Evolutionary conservation across 768 basidiomycete genomes (phyloP).

Genomic region (Cystofilobasidium macerans): DNA sequence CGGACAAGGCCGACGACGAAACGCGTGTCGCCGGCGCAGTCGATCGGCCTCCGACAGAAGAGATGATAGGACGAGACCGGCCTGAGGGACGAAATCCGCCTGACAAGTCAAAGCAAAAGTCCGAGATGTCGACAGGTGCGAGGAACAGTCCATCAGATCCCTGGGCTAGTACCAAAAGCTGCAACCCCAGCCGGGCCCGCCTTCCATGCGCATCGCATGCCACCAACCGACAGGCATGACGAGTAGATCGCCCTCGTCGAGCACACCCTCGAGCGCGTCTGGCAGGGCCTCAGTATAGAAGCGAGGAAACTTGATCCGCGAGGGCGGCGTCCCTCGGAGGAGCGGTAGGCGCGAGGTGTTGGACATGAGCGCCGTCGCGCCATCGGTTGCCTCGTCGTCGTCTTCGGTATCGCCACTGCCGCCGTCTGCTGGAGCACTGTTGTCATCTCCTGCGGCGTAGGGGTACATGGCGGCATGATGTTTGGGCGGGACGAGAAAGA

Average conservation of each 20-base stretch:
- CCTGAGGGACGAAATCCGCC: too few species aligned
- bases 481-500: conserved; percentile 78
- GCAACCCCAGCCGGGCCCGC: conserved; percentile 19
- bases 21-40: too few species aligned
- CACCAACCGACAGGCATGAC: conserved; percentile 22
- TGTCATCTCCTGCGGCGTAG: conserved; percentile 25
- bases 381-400: neutral
- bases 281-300: conserved; percentile 21
- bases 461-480: conserved; percentile 47
- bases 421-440: conserved; percentile 8
- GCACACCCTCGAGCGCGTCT: conserved; percentile 22
- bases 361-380: conserved; percentile 7
- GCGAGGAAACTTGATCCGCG: neutral
- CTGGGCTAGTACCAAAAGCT: conserved; percentile 23
- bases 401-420: conserved; percentile 5
- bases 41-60: too few species aligned
- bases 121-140: too few species aligned
- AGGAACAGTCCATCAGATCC: too few species aligned
- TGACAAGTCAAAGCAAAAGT: too few species aligned
- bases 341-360: conserved; percentile 24
- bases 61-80: too few species aligned
- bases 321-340: neutral
- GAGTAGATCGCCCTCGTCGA: conserved; percentile 23
- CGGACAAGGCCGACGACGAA: too few species aligned
- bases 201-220: conserved; percentile 25